Base-by-base conservation (phyloP, 139 green algal species). In the Micractinium conductrix region DNA sequence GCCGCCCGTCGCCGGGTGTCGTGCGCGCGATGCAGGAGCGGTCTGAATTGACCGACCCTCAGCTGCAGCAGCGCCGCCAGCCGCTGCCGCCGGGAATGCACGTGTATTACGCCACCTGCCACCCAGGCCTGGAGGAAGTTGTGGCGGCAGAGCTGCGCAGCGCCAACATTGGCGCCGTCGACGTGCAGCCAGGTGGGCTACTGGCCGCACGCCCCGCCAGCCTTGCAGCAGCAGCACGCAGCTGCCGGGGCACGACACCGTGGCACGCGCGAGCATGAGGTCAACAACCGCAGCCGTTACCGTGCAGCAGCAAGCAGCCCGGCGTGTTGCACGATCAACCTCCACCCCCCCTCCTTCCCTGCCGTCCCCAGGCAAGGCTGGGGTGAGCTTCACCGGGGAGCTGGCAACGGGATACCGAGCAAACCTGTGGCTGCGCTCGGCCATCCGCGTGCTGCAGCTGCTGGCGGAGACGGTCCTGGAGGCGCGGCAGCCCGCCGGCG, bases 121-220 rank as follows among this genome's bases (percentile, higher is more conserved):
- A 94, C 28, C 95, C 95, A 10, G 95, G 95, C 0, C 71, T 97
- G n/a, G 94, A 98, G 65, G 83, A 91, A 72, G 86, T 95, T 6
- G 87, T 97, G 24, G 94, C 91, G 1, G 28, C 42, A 4, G 95
- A 98, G 88, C 89, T 98, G 21, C 26, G 28, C 0, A 84, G 74
- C 21, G 30, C 24, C 1, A 28, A 69, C 17, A 90, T 96, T 8
- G 87, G 89, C 45, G 90, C 93, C 14, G 1, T 24, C 22, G 80
- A 84, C 45, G 75, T 95, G 0, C 37, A 50, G 22, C 75, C 81
- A 30, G 76, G 76, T 45, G 55, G 12, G 76, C 4, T 0, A 7
- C 70, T 55, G 53, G 19, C 53, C 19, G 19, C 26, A 21, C 53
- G 10, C 53, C 53, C 53, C 26, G 53, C 53, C 33, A 26, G 63